A percentile compares a stretch with the other conserved stretches of the same genome.
These are phyloP conservation scores for Xylaria sp. DNA, from an alignment of 495 filamentous ascomycete genomes.

Conservation along the genomic window DNA sequence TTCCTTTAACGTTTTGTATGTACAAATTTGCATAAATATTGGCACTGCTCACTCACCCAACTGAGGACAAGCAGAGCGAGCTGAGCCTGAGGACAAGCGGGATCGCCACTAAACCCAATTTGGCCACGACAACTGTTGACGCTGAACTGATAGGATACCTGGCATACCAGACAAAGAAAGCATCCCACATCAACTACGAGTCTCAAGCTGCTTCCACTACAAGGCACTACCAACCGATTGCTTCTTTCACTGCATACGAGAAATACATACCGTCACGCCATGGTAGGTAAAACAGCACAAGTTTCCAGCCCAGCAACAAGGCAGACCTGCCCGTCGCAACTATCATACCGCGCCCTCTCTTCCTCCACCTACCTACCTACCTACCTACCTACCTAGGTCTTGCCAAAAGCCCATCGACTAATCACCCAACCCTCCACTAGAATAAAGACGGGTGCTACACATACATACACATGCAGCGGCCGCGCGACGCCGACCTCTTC, in stretches of 20 bases:
- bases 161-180: neutral
- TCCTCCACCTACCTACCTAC: neutral
- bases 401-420: neutral
- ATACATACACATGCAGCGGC: conserved; percentile 83
- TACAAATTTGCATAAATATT: too few relatives aligned
- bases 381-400: too few relatives aligned
- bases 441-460: conserved; percentile 90
- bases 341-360: neutral
- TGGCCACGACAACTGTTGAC: too few relatives aligned
- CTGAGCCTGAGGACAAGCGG: too few relatives aligned
- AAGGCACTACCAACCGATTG: neutral
- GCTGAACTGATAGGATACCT: neutral
- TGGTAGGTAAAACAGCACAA: neutral
- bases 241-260: neutral
- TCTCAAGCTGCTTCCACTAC: neutral
- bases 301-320: neutral
- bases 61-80: too few relatives aligned
- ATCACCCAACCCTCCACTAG: conserved; percentile 55
- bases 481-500: conserved; percentile 86
- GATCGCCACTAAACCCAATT: too few relatives aligned
- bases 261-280: neutral
- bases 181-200: neutral
- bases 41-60: too few relatives aligned
- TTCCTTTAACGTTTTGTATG: too few relatives aligned
- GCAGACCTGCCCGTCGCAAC: neutral